Percentiles rank a stretch among this genome's conserved stretches.
phyloP scores from a whole-genome alignment of 176 grass and related monocot species.

The Oryza coarctata region DNA sequence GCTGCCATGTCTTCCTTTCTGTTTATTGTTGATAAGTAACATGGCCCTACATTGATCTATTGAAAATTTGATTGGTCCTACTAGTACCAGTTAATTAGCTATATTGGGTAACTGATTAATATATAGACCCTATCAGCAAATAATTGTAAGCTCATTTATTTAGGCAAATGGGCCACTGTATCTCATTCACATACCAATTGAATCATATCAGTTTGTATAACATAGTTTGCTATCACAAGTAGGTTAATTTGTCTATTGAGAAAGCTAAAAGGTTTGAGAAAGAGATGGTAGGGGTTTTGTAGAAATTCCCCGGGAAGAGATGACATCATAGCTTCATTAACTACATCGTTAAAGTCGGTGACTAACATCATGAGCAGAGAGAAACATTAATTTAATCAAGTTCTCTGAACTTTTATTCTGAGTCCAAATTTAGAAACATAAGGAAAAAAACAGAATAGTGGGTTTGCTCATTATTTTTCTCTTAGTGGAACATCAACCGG shows the following conservation, averaged over 20 bases:
- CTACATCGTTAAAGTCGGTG: background rate
- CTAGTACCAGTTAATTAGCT: slow-evolving; percentile 11
- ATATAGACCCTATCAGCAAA: background rate
- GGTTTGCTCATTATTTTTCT: background rate
- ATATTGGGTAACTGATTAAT: slow-evolving; percentile 3
- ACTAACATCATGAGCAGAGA: slow-evolving; percentile 20
- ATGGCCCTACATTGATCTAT: background rate
- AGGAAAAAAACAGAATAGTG: background rate
- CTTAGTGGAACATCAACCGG: background rate
- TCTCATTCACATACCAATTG: background rate
- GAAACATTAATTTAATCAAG: background rate
- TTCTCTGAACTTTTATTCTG: slow-evolving; percentile 13
- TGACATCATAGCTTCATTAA: background rate
- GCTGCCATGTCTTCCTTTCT: slow-evolving; percentile 31
- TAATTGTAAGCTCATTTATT: background rate
- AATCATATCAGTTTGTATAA: background rate
- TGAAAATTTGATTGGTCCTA: slow-evolving; percentile 8
- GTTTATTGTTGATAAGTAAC: background rate
- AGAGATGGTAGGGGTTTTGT: background rate
- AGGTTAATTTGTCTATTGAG: background rate
- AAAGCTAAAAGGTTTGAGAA: background rate
- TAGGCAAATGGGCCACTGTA: background rate
- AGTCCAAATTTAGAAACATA: slow-evolving; percentile 31
- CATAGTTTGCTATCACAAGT: background rate
- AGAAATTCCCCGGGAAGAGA: background rate